These are phyloP conservation scores for Phytopythium mirpurense DNA, from an alignment of 352 stramenopile species.

Conservation along the genomic window DNA sequence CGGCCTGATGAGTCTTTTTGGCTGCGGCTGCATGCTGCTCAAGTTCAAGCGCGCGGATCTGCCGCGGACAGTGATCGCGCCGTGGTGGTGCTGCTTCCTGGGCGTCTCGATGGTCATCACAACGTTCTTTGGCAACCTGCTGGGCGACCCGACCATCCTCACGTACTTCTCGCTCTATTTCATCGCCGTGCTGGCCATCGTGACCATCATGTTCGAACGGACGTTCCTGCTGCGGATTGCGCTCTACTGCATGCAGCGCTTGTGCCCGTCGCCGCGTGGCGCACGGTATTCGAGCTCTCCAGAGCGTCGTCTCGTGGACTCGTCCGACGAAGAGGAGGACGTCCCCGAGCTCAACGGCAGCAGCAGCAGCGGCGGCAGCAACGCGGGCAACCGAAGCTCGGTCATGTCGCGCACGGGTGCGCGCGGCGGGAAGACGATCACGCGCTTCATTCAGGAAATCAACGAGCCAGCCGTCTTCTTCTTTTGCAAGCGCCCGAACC, in stretches of 20 bases:
- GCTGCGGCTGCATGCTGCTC: conserved; percentile 90
- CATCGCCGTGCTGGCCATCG: conserved; percentile 67
- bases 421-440: conserved; percentile 81
- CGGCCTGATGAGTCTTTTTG: conserved; percentile 93
- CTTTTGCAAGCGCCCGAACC: conserved; percentile 91
- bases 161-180: conserved; percentile 90
- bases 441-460: conserved; percentile 77
- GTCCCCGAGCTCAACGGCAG: conserved; percentile 9
- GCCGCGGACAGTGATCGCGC: conserved; percentile 79
- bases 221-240: conserved; percentile 82
- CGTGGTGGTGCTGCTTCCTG: conserved; percentile 85
- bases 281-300: neutral
- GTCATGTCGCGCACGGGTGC: conserved; percentile 67
- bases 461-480: conserved; percentile 91
- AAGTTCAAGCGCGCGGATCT: conserved; percentile 93
- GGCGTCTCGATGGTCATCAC: conserved; percentile 78
- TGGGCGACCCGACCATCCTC: conserved; percentile 81
- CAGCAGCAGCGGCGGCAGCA: conserved; percentile 5
- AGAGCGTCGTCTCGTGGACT: conserved; percentile 32
- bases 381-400: conserved; percentile 8
- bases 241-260: conserved; percentile 69
- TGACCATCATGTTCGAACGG: conserved; percentile 88
- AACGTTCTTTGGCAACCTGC: conserved; percentile 82
- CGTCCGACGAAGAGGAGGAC: conserved; percentile 43
- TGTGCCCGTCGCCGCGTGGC: conserved; percentile 57